Percentiles rank a stretch among this genome's conserved stretches.
Evolutionary conservation across 306 rosid species (phyloP).

Genomic region (Betula pendula): DNA sequence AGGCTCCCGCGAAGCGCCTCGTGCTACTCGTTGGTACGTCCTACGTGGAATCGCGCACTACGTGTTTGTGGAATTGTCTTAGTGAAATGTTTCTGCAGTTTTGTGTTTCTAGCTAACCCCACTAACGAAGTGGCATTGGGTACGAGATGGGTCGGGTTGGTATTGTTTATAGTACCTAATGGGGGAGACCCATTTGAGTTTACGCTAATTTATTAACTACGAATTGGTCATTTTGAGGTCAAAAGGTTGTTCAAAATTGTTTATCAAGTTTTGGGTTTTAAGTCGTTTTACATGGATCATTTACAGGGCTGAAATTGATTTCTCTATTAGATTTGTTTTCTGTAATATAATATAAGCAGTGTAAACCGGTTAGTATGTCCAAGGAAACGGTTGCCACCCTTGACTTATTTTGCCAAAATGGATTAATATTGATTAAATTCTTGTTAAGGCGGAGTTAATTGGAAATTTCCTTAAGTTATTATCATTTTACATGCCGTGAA

Average conservation of each 20-base stretch:
- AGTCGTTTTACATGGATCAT: neutral
- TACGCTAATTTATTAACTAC: neutral
- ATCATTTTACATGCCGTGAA: neutral
- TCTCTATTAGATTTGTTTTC: neutral
- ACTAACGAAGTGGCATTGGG: neutral
- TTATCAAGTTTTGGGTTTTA: neutral
- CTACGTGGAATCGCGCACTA: conserved; percentile 8
- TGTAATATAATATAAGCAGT: neutral
- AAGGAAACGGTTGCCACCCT: neutral
- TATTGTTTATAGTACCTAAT: neutral
- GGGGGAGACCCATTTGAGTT: neutral
- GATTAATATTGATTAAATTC: neutral
- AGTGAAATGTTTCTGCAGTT: neutral
- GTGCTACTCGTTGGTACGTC: conserved; percentile 67
- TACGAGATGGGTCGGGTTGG: neutral
- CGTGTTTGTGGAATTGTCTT: conserved; percentile 35
- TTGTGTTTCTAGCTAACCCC: neutral
- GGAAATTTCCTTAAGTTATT: neutral
- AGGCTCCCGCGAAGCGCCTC: conserved; percentile 83
- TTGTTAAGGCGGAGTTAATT: neutral
- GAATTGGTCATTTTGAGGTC: neutral
- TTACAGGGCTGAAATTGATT: neutral
- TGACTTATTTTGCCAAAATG: neutral
- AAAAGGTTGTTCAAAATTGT: neutral
- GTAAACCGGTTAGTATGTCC: neutral